phyloP scores from a whole-genome alignment of 257 asterid genomes.

The Voacanga thouarsii region DNA sequence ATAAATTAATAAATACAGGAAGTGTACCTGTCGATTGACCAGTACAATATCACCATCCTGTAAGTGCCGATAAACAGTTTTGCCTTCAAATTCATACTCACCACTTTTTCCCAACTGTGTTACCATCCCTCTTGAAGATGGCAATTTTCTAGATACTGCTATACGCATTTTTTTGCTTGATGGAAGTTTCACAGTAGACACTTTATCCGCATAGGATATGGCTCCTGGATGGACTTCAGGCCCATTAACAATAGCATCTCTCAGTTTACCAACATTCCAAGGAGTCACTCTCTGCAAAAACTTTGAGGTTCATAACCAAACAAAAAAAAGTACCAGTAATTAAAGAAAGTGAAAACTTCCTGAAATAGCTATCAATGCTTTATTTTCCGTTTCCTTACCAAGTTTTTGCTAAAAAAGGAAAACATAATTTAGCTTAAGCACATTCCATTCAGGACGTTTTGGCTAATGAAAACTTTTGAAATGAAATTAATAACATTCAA shows the following conservation, averaged over 20 bases:
- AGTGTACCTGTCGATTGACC: constrained; percentile 86
- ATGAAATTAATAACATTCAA: neutral
- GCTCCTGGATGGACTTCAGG: constrained; percentile 96
- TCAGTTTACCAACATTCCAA: constrained; percentile 84
- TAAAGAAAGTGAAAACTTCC: neutral
- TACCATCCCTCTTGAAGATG: constrained; percentile 76
- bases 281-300: constrained; percentile 83
- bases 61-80: constrained; percentile 79
- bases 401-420: neutral
- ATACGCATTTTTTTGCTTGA: constrained; percentile 42
- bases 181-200: constrained; percentile 50
- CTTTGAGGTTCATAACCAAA: neutral
- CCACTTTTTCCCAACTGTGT: constrained; percentile 57
- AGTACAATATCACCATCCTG: constrained; percentile 98
- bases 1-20: neutral
- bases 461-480: neutral
- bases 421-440: neutral
- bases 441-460: neutral
- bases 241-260: constrained; percentile 76
- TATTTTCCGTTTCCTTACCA: neutral
- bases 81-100: constrained; percentile 80
- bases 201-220: constrained; percentile 58
- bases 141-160: constrained; percentile 70
- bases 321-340: neutral
- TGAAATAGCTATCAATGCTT: neutral